phyloP scores from a whole-genome alignment of 768 basidiomycete species.

The Lentinus brumalis region DNA sequence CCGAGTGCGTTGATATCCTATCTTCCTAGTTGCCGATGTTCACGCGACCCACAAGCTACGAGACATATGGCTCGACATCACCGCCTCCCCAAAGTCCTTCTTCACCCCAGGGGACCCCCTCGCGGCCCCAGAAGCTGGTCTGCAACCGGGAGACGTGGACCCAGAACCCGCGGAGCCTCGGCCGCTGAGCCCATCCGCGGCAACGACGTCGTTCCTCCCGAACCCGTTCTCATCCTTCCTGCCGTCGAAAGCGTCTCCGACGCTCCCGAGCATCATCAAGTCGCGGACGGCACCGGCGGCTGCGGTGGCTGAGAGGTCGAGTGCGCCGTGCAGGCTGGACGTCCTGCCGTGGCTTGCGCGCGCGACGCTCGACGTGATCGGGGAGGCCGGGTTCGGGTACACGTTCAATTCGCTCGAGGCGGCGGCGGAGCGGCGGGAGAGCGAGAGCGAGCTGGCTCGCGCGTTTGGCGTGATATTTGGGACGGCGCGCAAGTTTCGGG shows the following conservation, averaged over 20 bases:
- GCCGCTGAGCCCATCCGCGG: conserved; percentile 7
- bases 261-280: neutral
- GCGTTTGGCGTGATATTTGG: conserved; percentile 58
- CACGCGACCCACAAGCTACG: conserved; percentile 40
- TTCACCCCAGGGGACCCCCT: conserved; percentile 10
- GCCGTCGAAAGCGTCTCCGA: conserved; percentile 21
- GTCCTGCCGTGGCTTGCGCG: conserved; percentile 65
- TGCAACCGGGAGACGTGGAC: conserved; percentile 9
- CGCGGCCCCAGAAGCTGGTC: conserved; percentile 1
- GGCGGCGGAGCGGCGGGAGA: conserved; percentile 31
- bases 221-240: conserved; percentile 30
- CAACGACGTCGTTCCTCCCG: conserved; percentile 22
- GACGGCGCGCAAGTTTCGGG: conserved; percentile 52
- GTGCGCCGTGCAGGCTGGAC: conserved; percentile 43
- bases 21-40: neutral
- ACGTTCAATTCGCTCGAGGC: conserved; percentile 53
- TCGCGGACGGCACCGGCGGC: neutral
- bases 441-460: conserved; percentile 53
- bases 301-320: neutral
- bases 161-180: conserved; percentile 6
- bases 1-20: conserved; percentile 38
- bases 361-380: conserved; percentile 77
- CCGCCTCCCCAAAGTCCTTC: conserved; percentile 12
- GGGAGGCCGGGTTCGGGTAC: conserved; percentile 66
- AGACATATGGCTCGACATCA: conserved; percentile 42